Conservation (phyloP, 495 filamentous ascomycete species). For the Hypoxylon trugodes region DNA sequence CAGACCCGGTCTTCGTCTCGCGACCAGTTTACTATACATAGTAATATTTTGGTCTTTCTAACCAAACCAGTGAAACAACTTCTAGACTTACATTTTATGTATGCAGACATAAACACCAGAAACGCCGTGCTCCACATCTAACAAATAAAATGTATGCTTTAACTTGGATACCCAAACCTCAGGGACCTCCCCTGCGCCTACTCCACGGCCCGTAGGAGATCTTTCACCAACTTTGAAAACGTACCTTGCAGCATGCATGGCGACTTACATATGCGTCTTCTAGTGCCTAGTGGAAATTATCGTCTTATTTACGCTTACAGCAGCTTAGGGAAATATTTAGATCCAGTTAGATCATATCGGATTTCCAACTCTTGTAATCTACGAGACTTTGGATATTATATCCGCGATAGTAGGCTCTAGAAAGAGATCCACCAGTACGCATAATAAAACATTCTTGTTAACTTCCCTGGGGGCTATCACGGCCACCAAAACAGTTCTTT, state of each 20-base stretch:
- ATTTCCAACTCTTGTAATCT: no score
- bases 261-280: conserved; percentile 30
- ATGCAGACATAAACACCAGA: background rate
- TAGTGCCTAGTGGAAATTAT: conserved; percentile 15
- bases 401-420: background rate
- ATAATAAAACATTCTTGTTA: background rate
- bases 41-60: no score
- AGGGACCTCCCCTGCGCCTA: conserved; percentile 18
- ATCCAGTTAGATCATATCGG: no score
- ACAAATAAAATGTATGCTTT: conserved; percentile 18
- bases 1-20: no score
- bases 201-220: conserved; percentile 22
- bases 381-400: background rate
- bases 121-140: conserved; percentile 12
- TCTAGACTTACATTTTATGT: no score
- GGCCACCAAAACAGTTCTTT: background rate
- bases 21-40: no score
- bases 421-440: background rate
- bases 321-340: no score
- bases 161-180: conserved; percentile 12
- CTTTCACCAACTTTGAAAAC: conserved; percentile 15
- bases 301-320: background rate
- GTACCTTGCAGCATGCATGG: conserved; percentile 41
- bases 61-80: no score
- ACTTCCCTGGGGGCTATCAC: background rate